These are phyloP conservation scores for Leccinum barrowsii DNA, from an alignment of 768 basidiomycete genomes.

Conservation along the genomic window DNA sequence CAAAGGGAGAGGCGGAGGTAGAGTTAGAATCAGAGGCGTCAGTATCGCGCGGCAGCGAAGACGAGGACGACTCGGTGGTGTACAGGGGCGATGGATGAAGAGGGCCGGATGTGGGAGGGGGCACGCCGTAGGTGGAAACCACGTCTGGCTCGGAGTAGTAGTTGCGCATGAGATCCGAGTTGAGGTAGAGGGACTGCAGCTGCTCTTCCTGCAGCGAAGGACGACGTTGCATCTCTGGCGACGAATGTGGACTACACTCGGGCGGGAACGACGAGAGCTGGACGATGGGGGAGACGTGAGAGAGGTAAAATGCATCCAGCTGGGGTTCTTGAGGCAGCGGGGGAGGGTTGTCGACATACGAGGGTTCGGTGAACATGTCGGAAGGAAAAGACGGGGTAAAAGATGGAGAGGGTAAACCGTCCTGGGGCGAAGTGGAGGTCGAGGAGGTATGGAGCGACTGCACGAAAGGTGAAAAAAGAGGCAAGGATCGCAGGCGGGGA, in stretches of 20 bases:
- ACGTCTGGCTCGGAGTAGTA: conserved; percentile 20
- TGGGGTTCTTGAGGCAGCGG: conserved; percentile 12
- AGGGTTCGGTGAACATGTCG: neutral
- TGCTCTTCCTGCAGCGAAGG: conserved; percentile 22
- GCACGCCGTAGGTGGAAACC: conserved; percentile 7
- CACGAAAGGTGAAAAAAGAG: conserved; percentile 1
- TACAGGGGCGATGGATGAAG: conserved; percentile 18
- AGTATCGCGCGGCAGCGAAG: conserved; percentile 6
- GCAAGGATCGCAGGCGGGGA: conserved; percentile 8
- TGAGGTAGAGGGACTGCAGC: conserved; percentile 21
- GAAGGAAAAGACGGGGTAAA: conserved; percentile 25
- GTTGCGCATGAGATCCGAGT: conserved; percentile 18
- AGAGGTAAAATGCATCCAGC: conserved; percentile 18
- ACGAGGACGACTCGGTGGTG: conserved; percentile 13
- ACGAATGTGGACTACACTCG: conserved; percentile 11
- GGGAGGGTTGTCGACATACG: conserved; percentile 7
- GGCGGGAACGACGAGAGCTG: conserved; percentile 18
- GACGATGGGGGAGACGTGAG: conserved; percentile 18
- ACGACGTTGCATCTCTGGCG: conserved; percentile 11
- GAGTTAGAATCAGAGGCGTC: neutral
- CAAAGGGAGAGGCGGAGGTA: conserved; percentile 6
- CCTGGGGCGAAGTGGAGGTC: conserved; percentile 21
- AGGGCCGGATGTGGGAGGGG: neutral
- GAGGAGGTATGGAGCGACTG: conserved; percentile 50
- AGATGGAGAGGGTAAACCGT: conserved; percentile 30